Evolutionary conservation across 495 filamentous ascomycete genomes (phyloP).

Genomic region (Jackrogersella minutella): DNA sequence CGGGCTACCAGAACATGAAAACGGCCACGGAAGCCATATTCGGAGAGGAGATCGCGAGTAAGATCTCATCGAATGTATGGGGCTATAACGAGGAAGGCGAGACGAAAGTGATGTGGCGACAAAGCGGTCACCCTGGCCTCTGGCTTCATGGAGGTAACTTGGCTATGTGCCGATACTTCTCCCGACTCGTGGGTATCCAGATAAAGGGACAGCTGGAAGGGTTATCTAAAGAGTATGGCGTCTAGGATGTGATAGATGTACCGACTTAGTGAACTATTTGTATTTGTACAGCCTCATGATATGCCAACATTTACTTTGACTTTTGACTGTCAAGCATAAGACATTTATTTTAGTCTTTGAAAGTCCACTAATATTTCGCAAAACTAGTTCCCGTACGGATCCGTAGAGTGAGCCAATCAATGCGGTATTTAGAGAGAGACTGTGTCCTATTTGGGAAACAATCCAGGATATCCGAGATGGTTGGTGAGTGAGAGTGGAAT

Average conservation of each 20-base stretch:
- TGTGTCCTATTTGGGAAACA: conserved; percentile 16
- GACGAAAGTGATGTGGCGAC: conserved; percentile 73
- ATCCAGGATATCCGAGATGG: not conserved
- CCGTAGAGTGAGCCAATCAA: conserved; percentile 10
- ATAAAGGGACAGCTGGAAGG: conserved; percentile 73
- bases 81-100: conserved; percentile 82
- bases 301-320: too few species aligned
- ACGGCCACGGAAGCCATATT: conserved; percentile 69
- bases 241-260: too few species aligned
- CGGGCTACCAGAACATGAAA: conserved; percentile 84
- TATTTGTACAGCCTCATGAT: too few species aligned
- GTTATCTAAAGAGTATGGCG: conserved; percentile 31
- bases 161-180: conserved; percentile 76
- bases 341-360: not conserved
- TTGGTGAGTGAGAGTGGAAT: not conserved
- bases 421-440: not conserved
- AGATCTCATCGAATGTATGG: conserved; percentile 74
- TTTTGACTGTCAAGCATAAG: too few species aligned
- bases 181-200: conserved; percentile 75
- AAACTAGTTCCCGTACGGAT: not conserved
- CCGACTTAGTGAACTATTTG: not conserved
- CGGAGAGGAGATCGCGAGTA: conserved; percentile 72
- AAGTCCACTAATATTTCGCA: conserved; percentile 1
- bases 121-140: conserved; percentile 74
- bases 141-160: conserved; percentile 89